Evolutionary conservation across 2,329 filamentous ascomycete genomes (phyloP).

Genomic region (Pseudogymnoascus sp.): DNA sequence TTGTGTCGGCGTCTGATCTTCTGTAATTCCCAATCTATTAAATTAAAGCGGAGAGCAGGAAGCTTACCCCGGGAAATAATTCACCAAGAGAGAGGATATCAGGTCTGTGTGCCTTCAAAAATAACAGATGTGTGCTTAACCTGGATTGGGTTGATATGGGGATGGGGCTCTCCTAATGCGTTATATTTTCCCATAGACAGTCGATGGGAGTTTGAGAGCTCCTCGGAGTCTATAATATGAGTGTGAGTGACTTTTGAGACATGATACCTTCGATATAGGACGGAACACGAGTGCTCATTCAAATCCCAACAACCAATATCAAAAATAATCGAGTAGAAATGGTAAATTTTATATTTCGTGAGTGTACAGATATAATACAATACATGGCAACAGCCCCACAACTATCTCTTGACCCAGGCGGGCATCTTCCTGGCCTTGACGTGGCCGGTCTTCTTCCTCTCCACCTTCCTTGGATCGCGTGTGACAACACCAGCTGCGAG

Average conservation of each 20-base stretch:
- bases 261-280: too few relatives aligned
- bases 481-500: slow-evolving; percentile 79
- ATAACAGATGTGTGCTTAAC: neutral
- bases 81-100: neutral
- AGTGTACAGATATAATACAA: slow-evolving; percentile 20
- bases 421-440: slow-evolving; percentile 98
- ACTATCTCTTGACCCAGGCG: slow-evolving; percentile 78
- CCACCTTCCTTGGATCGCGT: slow-evolving; percentile 82
- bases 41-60: neutral
- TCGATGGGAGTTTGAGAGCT: neutral
- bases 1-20: neutral
- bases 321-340: neutral
- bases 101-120: neutral
- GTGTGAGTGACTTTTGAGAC: too few relatives aligned
- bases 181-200: neutral
- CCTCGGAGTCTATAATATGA: neutral
- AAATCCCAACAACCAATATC: neutral
- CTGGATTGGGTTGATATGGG: neutral
- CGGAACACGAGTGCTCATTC: too few relatives aligned
- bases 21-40: neutral
- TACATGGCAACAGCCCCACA: slow-evolving; percentile 24
- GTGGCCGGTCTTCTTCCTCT: slow-evolving; percentile 96
- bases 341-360: slow-evolving; percentile 9
- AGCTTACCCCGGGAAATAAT: neutral
- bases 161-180: neutral